phyloP scores from a whole-genome alignment of 768 basidiomycete genomes.

The Macrolepiota fuliginosa region DNA sequence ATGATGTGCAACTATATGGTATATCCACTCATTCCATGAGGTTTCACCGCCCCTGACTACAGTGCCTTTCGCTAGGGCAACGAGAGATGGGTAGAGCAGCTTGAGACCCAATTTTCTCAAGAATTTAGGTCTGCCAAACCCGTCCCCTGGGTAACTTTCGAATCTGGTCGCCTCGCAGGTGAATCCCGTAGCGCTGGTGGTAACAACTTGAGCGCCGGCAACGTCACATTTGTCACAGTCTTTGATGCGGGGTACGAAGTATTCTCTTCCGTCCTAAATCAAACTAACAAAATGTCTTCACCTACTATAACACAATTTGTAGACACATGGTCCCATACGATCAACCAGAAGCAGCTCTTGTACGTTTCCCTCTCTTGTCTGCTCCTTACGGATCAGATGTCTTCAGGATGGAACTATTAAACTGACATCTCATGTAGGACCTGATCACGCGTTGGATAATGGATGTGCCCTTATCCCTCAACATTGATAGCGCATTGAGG shows the following conservation, averaged over 20 bases:
- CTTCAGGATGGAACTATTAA: not conserved
- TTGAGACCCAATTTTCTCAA: slow-evolving; percentile 58
- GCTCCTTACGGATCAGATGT: not conserved
- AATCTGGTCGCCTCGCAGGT: slow-evolving; percentile 58
- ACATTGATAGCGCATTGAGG: not conserved
- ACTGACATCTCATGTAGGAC: slow-evolving; percentile 36
- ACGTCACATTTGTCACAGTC: slow-evolving; percentile 78
- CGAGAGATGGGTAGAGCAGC: slow-evolving; percentile 67
- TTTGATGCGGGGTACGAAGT: slow-evolving; percentile 73
- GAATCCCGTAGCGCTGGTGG: slow-evolving; percentile 70
- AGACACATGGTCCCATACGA: slow-evolving; percentile 92
- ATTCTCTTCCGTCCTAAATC: not conserved
- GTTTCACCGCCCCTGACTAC: not conserved
- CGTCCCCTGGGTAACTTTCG: slow-evolving; percentile 55
- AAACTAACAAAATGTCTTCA: not conserved
- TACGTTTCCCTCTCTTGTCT: slow-evolving; percentile 29
- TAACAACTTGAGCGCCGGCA: slow-evolving; percentile 64
- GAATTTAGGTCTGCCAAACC: slow-evolving; percentile 54
- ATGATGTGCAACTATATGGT: slow-evolving; percentile 88
- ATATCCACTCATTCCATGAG: not conserved
- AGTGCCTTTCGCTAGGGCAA: slow-evolving; percentile 52
- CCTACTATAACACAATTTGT: slow-evolving; percentile 3
- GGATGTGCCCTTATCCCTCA: slow-evolving; percentile 14
- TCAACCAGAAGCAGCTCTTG: slow-evolving; percentile 84
- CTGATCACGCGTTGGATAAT: slow-evolving; percentile 51